phyloP scores from a whole-genome alignment of 352 stramenopile species.

The Labyrinthula sp. region DNA sequence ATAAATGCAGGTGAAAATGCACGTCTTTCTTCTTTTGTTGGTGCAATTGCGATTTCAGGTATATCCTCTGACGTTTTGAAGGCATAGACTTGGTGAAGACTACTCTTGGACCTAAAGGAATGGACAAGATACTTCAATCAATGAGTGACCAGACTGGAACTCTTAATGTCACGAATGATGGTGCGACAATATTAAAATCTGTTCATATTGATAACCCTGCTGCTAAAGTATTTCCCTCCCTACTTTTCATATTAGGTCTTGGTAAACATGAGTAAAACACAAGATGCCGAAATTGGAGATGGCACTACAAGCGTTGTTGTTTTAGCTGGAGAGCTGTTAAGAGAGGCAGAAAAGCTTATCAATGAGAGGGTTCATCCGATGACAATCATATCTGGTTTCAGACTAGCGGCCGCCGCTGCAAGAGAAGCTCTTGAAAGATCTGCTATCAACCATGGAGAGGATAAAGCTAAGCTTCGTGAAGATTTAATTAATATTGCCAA shows the following conservation, averaged over 20 bases:
- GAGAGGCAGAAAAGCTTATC: constrained; percentile 84
- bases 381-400: constrained; percentile 93
- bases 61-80: no score
- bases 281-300: constrained; percentile 95
- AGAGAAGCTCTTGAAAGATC: constrained; percentile 61
- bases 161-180: constrained; percentile 93
- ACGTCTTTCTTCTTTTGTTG: constrained; percentile 91
- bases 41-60: constrained; percentile 95
- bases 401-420: constrained; percentile 67
- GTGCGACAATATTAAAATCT: constrained; percentile 86
- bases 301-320: constrained; percentile 74
- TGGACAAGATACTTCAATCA: constrained; percentile 96
- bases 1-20: constrained; percentile 81
- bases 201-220: constrained; percentile 94
- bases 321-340: constrained; percentile 84
- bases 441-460: constrained; percentile 50
- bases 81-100: constrained; percentile 99
- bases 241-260: no score
- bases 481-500: constrained; percentile 86
- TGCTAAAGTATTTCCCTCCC: no score
- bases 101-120: constrained; percentile 95
- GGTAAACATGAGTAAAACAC: constrained; percentile 93
- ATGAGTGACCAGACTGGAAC: constrained; percentile 40
- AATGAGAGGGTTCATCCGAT: constrained; percentile 85
- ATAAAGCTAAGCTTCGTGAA: constrained; percentile 62